These are phyloP conservation scores for Daldinia grandis DNA, from an alignment of 495 filamentous ascomycete species.

Conservation along the genomic window DNA sequence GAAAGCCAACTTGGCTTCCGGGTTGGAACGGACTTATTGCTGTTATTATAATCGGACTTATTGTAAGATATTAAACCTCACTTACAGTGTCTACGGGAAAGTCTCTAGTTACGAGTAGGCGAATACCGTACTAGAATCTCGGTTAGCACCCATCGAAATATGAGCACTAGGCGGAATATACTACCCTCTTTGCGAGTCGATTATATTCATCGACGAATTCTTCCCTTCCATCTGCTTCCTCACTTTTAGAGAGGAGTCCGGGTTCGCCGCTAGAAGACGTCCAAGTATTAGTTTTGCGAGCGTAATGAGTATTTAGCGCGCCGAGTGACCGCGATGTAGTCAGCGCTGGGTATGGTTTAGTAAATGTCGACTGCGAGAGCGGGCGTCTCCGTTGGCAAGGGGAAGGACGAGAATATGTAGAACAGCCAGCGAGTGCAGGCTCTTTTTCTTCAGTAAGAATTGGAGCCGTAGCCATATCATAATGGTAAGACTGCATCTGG, in stretches of 20 bases:
- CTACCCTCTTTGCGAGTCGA: constrained; percentile 60
- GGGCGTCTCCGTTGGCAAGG: constrained; percentile 32
- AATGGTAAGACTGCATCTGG: constrained; percentile 41
- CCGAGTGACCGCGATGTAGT: constrained; percentile 18
- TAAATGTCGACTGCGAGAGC: constrained; percentile 36
- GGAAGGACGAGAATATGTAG: constrained; percentile 22
- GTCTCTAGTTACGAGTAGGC: constrained; percentile 43
- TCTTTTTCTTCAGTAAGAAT: constrained; percentile 25
- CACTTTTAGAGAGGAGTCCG: constrained; percentile 46
- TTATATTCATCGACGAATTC: constrained; percentile 64
- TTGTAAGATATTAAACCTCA: not conserved
- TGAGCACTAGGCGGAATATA: not conserved
- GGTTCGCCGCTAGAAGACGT: constrained; percentile 53
- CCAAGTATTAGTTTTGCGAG: constrained; percentile 54
- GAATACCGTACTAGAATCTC: constrained; percentile 51
- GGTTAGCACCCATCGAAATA: not conserved
- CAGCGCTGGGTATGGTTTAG: constrained; percentile 25
- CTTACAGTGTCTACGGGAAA: constrained; percentile 30
- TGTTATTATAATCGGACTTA: not conserved
- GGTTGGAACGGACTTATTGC: constrained; percentile 7
- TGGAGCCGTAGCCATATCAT: constrained; percentile 26
- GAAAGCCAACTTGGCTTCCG: constrained; percentile 43
- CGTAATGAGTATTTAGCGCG: constrained; percentile 5
- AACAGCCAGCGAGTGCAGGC: constrained; percentile 14
- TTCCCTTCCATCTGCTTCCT: constrained; percentile 53